Evolutionary conservation across 2,329 filamentous ascomycete genomes (phyloP), one percentile per base, ranked within the genome.

Genomic region (Aspergillus sp.): DNA sequence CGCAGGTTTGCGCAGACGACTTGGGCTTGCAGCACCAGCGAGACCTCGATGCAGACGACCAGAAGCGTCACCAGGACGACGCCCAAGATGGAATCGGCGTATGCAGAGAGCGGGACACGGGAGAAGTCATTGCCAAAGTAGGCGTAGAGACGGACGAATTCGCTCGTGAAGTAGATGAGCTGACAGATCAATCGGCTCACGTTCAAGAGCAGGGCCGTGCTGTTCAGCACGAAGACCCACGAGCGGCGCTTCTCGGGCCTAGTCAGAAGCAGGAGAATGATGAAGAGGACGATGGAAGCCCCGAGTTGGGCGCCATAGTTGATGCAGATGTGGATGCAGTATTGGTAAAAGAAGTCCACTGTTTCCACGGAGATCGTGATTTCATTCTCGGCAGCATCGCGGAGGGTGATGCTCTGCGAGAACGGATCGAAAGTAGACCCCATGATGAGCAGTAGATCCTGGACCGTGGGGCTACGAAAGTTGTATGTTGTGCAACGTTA

Each of bases 301-400:
- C 89, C 89, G 47, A 91, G 77, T 67, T 93, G 88, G 16, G 80
- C 73, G 48, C 82, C 85, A 66, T 86, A 89, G 71, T 85, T 86
- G 75, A 89, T 83, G 65, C 71, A 76, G 33, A 78, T 65, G 8
- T 72, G 71, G 52, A 76, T 68, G 53, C 75, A 75, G 64, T 80
- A 80, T 52, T 73, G 67, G 49, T 77, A 68, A 46, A 75, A 76
- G 3, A 56, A 49, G 58, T 83, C 69, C 36, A 86, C 53, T 3
- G 69, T 64, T 8, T 56, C 44, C 52, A 85, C 67, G 41, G 66
- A 60, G 36, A 79, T 62, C 0, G 65, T 58, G 55, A 81, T 65
- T 1, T 69, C 59, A 1, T 66, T 69, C 20, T 77, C 77, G 64
- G 83, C 73, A 3, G 70, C 61, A 22, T 65, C 56, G 35, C 70